A percentile compares a stretch with the other conserved stretches of the same genome.
Conservation (phyloP, 805 yeast genomes). For the Myxozyma kluyveri region DNA sequence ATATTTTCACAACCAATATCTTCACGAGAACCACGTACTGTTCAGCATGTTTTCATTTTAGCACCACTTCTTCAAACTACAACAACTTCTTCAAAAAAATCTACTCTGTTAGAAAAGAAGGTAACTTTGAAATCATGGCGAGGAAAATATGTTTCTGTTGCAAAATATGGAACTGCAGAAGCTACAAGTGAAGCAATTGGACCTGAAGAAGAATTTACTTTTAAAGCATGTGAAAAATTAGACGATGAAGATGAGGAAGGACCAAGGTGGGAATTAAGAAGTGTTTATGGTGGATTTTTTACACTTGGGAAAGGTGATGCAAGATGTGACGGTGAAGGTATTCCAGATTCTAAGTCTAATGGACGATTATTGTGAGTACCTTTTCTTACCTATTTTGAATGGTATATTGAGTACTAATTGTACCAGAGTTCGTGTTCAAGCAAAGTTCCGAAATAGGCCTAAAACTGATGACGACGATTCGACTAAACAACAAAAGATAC, state of each 20-base stretch:
- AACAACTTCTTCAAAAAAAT: neutral
- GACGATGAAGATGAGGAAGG: constrained; percentile 13
- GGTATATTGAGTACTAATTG: neutral
- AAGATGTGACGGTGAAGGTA: constrained; percentile 5
- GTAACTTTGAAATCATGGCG: constrained; percentile 36
- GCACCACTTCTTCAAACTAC: constrained; percentile 22
- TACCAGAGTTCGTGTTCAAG: constrained; percentile 34
- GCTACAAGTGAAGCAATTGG: constrained; percentile 41
- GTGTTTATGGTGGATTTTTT: constrained; percentile 24
- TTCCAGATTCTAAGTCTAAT: no score
- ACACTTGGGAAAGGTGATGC: constrained; percentile 15
- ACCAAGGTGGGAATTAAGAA: constrained; percentile 31
- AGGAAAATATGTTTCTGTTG: constrained; percentile 36
- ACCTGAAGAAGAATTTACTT: constrained; percentile 34
- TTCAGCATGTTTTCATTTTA: constrained; percentile 40
- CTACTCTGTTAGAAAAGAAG: constrained; percentile 4
- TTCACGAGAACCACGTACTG: constrained; percentile 36
- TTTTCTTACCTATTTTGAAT: neutral
- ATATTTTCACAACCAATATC: constrained; percentile 26
- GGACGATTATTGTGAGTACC: constrained; percentile 21
- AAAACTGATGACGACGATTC: constrained; percentile 2
- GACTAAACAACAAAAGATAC: constrained; percentile 14
- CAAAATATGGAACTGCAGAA: constrained; percentile 27
- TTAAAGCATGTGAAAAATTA: constrained; percentile 10
- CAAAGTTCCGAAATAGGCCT: constrained; percentile 25